Conservation (phyloP, 2,329 filamentous ascomycete species). For the Triangularia verruculosa region DNA sequence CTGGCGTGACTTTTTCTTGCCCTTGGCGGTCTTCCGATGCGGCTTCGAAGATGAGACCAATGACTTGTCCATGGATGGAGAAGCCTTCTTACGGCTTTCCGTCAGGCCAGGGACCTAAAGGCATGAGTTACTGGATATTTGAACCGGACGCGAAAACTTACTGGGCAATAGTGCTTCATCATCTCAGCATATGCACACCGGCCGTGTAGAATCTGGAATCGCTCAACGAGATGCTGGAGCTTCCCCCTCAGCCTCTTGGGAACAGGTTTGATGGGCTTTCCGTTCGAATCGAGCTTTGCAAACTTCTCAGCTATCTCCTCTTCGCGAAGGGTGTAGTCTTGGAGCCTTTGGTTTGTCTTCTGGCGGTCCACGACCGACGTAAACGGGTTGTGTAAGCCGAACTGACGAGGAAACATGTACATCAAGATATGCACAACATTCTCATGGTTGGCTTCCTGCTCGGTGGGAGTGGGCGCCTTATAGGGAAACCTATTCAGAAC, state of each 20-base stretch:
- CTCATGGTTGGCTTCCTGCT: slow-evolving; percentile 32
- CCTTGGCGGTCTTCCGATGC: slow-evolving; percentile 3
- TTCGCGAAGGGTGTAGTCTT: slow-evolving; percentile 83
- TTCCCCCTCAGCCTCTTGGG: slow-evolving; percentile 69
- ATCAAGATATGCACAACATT: slow-evolving; percentile 74
- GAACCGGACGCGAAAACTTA: slow-evolving; percentile 29
- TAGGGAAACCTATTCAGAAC: slow-evolving; percentile 70
- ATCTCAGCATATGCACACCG: slow-evolving; percentile 78
- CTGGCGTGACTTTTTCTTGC: slow-evolving; percentile 23
- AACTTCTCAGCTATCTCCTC: slow-evolving; percentile 63
- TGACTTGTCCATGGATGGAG: not conserved
- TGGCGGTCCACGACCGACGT: slow-evolving; percentile 62
- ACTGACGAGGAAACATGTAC: slow-evolving; percentile 91
- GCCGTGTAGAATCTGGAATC: slow-evolving; percentile 66
- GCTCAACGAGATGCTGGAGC: slow-evolving; percentile 57
- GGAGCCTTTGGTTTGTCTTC: slow-evolving; percentile 70
- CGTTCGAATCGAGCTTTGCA: slow-evolving; percentile 27
- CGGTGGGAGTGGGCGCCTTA: slow-evolving; percentile 15
- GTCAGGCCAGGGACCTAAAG: slow-evolving; percentile 1
- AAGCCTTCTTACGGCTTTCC: not conserved
- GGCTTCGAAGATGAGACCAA: not conserved
- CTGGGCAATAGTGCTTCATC: slow-evolving; percentile 78
- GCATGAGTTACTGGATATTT: not conserved
- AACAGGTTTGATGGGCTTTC: slow-evolving; percentile 35
- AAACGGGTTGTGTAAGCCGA: slow-evolving; percentile 89